Evolutionary conservation across 768 basidiomycete genomes (phyloP).

Genomic region (Hypholoma sublateritium): DNA sequence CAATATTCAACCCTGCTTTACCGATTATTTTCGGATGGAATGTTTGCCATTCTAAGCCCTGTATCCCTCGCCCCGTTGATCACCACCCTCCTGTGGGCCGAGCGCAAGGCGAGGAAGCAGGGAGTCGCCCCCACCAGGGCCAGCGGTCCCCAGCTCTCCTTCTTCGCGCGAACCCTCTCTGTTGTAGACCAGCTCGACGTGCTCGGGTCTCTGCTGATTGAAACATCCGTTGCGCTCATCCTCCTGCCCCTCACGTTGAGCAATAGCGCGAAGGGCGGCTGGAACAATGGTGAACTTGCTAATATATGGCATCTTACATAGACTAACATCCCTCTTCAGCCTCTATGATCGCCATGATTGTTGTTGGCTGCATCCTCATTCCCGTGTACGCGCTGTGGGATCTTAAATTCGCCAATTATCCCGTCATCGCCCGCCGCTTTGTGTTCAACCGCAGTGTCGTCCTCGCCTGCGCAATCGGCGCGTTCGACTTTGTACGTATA

Average conservation of each 20-base stretch:
- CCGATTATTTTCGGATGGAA: conserved; percentile 36
- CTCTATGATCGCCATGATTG: conserved; percentile 52
- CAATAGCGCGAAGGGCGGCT: conserved; percentile 33
- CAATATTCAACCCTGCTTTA: not conserved
- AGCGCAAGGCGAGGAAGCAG: conserved; percentile 42
- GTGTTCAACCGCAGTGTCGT: conserved; percentile 57
- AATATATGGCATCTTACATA: not conserved
- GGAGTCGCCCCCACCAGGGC: conserved; percentile 22
- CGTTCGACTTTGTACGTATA: conserved; percentile 55
- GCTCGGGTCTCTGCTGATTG: conserved; percentile 51
- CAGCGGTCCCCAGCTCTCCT: not conserved
- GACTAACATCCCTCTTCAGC: conserved; percentile 27
- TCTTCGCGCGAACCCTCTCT: conserved; percentile 20
- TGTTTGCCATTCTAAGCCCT: conserved; percentile 60
- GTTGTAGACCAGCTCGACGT: conserved; percentile 41
- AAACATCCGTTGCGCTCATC: conserved; percentile 47
- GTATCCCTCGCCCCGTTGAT: conserved; percentile 51
- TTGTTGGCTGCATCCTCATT: conserved; percentile 43
- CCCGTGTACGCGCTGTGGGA: conserved; percentile 48
- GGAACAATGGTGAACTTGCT: conserved; percentile 45
- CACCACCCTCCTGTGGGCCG: conserved; percentile 53
- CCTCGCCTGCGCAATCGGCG: conserved; percentile 55
- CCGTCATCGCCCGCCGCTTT: conserved; percentile 63
- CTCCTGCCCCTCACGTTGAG: conserved; percentile 56
- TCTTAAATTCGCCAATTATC: conserved; percentile 48